Conservation (phyloP, 2,329 filamentous ascomycete genomes). For the Aspergillus felis region DNA sequence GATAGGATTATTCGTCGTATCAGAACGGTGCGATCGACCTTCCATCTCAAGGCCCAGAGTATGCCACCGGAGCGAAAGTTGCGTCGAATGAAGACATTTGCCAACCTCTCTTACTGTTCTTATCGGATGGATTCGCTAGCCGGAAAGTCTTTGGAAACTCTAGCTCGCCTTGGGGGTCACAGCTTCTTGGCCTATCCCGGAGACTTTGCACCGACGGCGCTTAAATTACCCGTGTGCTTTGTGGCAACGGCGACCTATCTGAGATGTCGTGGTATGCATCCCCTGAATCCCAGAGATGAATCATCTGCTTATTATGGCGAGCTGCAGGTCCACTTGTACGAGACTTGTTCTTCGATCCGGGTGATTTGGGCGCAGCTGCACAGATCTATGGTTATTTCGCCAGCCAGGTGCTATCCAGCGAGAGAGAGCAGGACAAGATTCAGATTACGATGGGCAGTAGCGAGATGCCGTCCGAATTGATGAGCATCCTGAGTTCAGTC, state of each 20-base stretch:
- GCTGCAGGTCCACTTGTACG: slow-evolving; percentile 25
- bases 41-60: slow-evolving; percentile 20
- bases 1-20: slow-evolving; percentile 26
- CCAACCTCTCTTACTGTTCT: slow-evolving; percentile 24
- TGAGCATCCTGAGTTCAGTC: slow-evolving; percentile 8
- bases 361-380: slow-evolving; percentile 31
- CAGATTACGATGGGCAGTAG: slow-evolving; percentile 32
- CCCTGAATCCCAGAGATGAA: not conserved
- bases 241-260: slow-evolving; percentile 39
- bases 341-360: slow-evolving; percentile 33
- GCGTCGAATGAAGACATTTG: slow-evolving; percentile 40
- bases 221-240: slow-evolving; percentile 42
- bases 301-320: not conserved
- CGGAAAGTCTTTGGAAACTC: slow-evolving; percentile 37
- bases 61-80: slow-evolving; percentile 20
- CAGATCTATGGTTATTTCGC: slow-evolving; percentile 41
- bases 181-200: slow-evolving; percentile 35
- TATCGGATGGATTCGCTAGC: slow-evolving; percentile 31
- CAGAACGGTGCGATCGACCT: slow-evolving; percentile 32
- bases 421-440: slow-evolving; percentile 31
- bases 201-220: slow-evolving; percentile 35
- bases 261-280: slow-evolving; percentile 30
- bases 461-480: slow-evolving; percentile 26
- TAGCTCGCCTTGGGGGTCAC: slow-evolving; percentile 42
- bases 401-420: slow-evolving; percentile 33